Base-by-base conservation (phyloP, 2,329 filamentous ascomycete species). In the Penicillium thymicola region DNA sequence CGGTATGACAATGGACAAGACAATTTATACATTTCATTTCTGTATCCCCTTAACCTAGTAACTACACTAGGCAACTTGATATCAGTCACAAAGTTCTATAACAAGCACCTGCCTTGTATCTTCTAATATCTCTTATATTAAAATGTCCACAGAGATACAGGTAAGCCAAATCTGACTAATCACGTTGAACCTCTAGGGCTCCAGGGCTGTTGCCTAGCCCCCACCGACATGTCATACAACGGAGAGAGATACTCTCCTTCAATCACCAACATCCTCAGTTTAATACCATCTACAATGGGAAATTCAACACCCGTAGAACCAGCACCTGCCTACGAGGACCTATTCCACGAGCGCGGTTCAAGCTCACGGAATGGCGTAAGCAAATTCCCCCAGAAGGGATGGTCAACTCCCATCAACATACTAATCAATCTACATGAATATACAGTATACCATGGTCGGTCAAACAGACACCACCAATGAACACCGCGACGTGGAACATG, bases 271-370 rank as follows among this genome's bases (percentile, higher is more conserved):
- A 37, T 2, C 23, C 8, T 6, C 10, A 47, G 6, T n/a, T 16
- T n/a, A 3, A 18, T 11, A 27, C 41, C 41, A 48, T n/a, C 21
- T 25, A 59, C 23, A 1, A 60, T 58, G 58, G 54, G 45, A 3
- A 41, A 32, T 7, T 9, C 32, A 32, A 27, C 36, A 14, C 47
- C 55, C 13, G 44, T 42, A 10, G 60, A 62, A 9, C 43, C 50
- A 21, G 56, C 54, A 8, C 60, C 60, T 0, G 53, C 60, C 23
- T 62, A 62, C 37, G 53, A 61, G 6, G 60, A 62, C 2, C 32
- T 62, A 8, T 61, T 50, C 30, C 55, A 60, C n/a, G 37, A 58
- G 27, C 50, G 14, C 2, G 58, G 58, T 3, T 30, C 51, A 9
- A 58, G 57, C 37, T 40, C 43, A 27, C 44, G 32, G 28, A 58